phyloP scores from a whole-genome alignment of 176 grass and related monocot genomes.

The Dendrocalamus sinicus region DNA sequence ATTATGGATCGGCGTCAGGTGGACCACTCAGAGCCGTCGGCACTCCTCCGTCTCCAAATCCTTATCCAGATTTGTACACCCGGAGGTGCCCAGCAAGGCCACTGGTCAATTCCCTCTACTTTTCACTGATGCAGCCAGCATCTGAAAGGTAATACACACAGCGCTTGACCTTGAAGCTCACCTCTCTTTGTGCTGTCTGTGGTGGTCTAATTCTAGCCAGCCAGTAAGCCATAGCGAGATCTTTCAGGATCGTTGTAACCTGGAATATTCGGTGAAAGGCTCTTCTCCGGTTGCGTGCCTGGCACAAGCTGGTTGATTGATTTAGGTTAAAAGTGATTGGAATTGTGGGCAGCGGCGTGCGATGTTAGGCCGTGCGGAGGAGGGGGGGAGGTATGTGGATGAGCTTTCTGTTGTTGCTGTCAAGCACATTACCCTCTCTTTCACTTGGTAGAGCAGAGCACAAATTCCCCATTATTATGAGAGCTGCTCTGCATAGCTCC shows the following conservation, averaged over 20 bases:
- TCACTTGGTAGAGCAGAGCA: conserved; percentile 41
- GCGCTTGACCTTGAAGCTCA: conserved; percentile 46
- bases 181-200: conserved; percentile 22
- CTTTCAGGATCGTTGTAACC: conserved; percentile 11
- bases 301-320: conserved; percentile 37
- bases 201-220: conserved; percentile 42
- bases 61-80: conserved; percentile 66
- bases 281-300: not conserved
- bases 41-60: conserved; percentile 47
- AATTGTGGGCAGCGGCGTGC: conserved; percentile 12
- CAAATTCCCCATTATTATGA: conserved; percentile 50
- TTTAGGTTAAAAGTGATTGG: conserved; percentile 32
- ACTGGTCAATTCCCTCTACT: conserved; percentile 55
- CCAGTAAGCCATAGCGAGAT: conserved; percentile 25
- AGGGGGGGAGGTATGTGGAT: conserved; percentile 42
- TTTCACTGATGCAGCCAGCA: conserved; percentile 60
- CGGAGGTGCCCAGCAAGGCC: conserved; percentile 29
- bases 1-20: conserved; percentile 38
- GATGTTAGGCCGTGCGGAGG: conserved; percentile 35
- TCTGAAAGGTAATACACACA: conserved; percentile 37
- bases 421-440: conserved; percentile 54
- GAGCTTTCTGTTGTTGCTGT: conserved; percentile 51
- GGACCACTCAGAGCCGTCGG: conserved; percentile 62
- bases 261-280: not conserved
- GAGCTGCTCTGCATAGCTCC: not conserved